Conservation (phyloP, 768 basidiomycete species). For the Rhodosporidiobolus odoratus region DNA sequence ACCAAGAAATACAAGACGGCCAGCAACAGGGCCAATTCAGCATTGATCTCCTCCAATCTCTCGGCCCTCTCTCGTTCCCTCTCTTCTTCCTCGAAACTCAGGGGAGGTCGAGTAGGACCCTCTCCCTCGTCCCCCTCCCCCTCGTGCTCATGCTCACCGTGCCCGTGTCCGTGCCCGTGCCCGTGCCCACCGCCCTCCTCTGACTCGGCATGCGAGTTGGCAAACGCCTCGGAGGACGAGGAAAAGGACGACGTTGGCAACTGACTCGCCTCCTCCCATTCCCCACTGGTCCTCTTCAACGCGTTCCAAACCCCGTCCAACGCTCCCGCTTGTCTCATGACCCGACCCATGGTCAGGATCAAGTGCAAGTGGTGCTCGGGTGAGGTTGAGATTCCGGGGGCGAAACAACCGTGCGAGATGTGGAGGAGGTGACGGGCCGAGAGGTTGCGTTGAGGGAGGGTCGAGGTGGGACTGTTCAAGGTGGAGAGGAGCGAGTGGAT, state of each 20-base stretch:
- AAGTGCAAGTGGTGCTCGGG: constrained; percentile 92
- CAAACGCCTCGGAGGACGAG: too few species aligned
- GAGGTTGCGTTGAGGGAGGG: constrained; percentile 60
- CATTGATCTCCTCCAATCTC: constrained; percentile 80
- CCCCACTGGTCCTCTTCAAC: constrained; percentile 72
- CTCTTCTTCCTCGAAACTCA: constrained; percentile 16
- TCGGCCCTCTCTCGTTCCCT: constrained; percentile 59
- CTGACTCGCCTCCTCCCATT: constrained; percentile 35
- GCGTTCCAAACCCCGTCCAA: constrained; percentile 75
- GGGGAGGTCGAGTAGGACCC: neutral
- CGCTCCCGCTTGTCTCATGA: constrained; percentile 76
- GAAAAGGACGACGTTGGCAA: neutral
- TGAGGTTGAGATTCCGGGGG: constrained; percentile 58
- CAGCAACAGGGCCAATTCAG: constrained; percentile 85
- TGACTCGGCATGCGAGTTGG: neutral
- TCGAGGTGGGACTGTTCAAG: constrained; percentile 73
- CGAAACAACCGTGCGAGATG: constrained; percentile 68
- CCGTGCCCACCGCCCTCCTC: neutral
- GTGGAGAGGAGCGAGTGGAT: constrained; percentile 77
- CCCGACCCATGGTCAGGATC: constrained; percentile 88
- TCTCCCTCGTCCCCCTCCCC: neutral
- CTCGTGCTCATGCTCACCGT: neutral
- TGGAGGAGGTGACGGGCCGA: constrained; percentile 84
- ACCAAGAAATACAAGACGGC: constrained; percentile 93
- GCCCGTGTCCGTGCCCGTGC: neutral